Conservation (phyloP, 2,329 filamentous ascomycete species). For the Ophiostoma angusticollis region DNA sequence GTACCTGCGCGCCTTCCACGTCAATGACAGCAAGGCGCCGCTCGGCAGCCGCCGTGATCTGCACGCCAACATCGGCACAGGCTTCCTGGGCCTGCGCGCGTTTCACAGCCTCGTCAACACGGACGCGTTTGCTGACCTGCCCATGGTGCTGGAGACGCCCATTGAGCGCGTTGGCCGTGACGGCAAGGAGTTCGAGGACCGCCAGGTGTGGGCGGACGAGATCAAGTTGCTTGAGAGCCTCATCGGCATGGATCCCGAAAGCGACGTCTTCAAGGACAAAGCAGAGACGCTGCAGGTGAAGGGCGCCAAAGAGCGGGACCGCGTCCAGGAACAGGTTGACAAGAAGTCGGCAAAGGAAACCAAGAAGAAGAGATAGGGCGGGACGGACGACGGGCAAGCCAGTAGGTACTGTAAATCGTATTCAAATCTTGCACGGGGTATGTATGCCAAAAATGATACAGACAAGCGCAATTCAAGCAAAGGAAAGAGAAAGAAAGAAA, state of each 20-base stretch:
- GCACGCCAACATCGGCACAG: slow-evolving; percentile 92
- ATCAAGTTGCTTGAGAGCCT: slow-evolving; percentile 88
- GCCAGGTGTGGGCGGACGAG: slow-evolving; percentile 76
- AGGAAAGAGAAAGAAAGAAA: not conserved
- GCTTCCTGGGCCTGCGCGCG: slow-evolving; percentile 77
- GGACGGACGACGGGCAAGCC: slow-evolving; percentile 22
- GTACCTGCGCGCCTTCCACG: slow-evolving; percentile 74
- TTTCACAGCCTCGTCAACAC: slow-evolving; percentile 91
- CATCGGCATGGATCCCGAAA: slow-evolving; percentile 68
- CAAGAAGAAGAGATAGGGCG: slow-evolving; percentile 24
- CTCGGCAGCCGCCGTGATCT: slow-evolving; percentile 70
- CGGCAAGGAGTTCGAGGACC: slow-evolving; percentile 62
- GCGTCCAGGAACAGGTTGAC: slow-evolving; percentile 67
- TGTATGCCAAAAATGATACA: slow-evolving; percentile 4
- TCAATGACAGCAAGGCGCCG: slow-evolving; percentile 94
- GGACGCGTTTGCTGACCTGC: slow-evolving; percentile 58
- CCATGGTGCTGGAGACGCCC: slow-evolving; percentile 94
- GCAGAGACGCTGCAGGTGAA: slow-evolving; percentile 53
- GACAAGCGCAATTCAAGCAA: slow-evolving; percentile 9
- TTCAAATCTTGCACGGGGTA: slow-evolving; percentile 5
- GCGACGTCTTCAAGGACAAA: slow-evolving; percentile 55
- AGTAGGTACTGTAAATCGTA: not conserved
- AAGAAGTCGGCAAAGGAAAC: slow-evolving; percentile 53
- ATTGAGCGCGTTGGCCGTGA: slow-evolving; percentile 58
- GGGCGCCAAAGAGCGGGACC: slow-evolving; percentile 59